A percentile compares a stretch with the other conserved stretches of the same genome.
These are phyloP conservation scores for Turnera subulata DNA, from an alignment of 345 rosid genomes.

Conservation along the genomic window DNA sequence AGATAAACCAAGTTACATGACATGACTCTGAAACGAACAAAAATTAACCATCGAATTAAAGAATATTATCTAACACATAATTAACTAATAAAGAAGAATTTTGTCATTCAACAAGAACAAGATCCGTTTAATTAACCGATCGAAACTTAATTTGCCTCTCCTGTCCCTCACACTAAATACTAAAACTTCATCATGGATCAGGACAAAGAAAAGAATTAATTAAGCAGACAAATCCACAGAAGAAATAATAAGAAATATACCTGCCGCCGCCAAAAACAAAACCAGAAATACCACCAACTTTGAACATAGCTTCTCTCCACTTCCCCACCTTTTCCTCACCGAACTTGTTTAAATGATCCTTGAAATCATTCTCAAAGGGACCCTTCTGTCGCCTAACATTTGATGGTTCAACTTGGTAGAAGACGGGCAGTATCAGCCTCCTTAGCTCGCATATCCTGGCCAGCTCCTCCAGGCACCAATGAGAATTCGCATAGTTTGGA, in stretches of 20 bases:
- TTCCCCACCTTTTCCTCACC: conserved; percentile 10
- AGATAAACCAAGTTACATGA: too few relatives aligned
- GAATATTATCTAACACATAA: too few relatives aligned
- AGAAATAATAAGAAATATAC: too few relatives aligned
- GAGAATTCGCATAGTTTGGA: conserved; percentile 32
- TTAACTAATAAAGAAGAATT: too few relatives aligned
- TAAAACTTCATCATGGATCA: too few relatives aligned
- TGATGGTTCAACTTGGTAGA: conserved; percentile 44
- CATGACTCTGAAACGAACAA: too few relatives aligned
- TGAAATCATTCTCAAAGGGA: conserved; percentile 33
- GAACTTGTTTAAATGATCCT: conserved; percentile 18
- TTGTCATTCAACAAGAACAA: too few relatives aligned
- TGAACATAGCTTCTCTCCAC: conserved; percentile 45
- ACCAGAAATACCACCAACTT: conserved; percentile 40
- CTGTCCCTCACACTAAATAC: too few relatives aligned
- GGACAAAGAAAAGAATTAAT: too few relatives aligned
- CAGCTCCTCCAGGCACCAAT: conserved; percentile 50
- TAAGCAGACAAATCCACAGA: not conserved
- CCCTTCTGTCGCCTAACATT: conserved; percentile 39
- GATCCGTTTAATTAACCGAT: too few relatives aligned
- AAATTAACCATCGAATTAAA: too few relatives aligned
- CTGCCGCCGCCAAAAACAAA: not conserved
- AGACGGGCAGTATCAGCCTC: conserved; percentile 44
- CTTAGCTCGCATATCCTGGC: conserved; percentile 33
- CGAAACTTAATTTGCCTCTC: too few relatives aligned